phyloP scores from a whole-genome alignment of 371 early-diverging fungal species.

The Apophysomyces ossiformis region DNA sequence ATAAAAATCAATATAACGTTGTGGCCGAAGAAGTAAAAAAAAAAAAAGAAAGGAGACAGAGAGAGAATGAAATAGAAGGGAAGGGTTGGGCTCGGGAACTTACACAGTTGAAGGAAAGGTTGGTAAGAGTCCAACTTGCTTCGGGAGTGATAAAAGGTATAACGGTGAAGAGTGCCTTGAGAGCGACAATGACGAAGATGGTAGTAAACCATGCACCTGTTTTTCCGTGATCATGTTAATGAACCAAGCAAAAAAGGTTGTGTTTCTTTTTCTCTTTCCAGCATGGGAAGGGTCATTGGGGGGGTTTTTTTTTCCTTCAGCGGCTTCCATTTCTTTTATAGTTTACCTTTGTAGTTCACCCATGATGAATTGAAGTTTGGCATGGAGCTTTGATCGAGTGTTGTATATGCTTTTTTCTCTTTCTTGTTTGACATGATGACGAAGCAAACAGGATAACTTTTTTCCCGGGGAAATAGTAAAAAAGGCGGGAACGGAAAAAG shows the following conservation, averaged over 20 bases:
- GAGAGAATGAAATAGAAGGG: no score
- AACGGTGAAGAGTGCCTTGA: slow-evolving; percentile 83
- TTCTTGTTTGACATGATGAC: slow-evolving; percentile 13
- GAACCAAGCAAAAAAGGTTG: not conserved
- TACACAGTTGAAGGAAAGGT: slow-evolving; percentile 89
- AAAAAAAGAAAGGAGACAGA: no score
- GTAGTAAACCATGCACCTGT: slow-evolving; percentile 93
- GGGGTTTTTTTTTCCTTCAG: no score
- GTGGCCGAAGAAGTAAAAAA: slow-evolving; percentile 9
- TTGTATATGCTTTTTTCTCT: slow-evolving; percentile 37
- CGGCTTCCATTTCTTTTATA: no score
- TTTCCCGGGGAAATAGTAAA: not conserved
- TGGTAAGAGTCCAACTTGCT: slow-evolving; percentile 95
- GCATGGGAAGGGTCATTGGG: no score
- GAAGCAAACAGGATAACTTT: not conserved
- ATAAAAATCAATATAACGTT: no score
- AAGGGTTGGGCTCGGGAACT: slow-evolving; percentile 18
- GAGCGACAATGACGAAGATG: slow-evolving; percentile 74
- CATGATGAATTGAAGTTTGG: slow-evolving; percentile 72
- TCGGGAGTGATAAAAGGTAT: slow-evolving; percentile 92
- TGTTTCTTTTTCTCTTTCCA: not conserved
- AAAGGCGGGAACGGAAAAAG: not conserved
- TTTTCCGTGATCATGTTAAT: not conserved
- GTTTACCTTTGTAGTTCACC: slow-evolving; percentile 70
- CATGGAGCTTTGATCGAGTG: slow-evolving; percentile 69